Conservation (phyloP, 2,329 filamentous ascomycete species). For the Scorias spongiosa region DNA sequence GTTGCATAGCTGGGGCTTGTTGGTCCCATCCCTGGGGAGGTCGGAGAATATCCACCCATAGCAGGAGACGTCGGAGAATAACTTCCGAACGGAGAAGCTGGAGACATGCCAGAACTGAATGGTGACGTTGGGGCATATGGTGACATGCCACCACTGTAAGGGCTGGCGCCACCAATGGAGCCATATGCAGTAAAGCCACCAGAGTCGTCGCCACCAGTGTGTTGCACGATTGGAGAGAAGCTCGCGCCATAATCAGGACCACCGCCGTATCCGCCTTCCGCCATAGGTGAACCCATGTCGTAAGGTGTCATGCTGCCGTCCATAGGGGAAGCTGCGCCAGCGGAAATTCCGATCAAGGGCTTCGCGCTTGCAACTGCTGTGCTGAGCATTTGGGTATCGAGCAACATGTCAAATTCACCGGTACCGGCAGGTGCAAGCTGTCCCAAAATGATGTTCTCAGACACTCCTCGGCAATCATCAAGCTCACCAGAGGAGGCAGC, state of each 20-base stretch:
- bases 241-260: constrained; percentile 46
- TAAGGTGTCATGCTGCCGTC: constrained; percentile 84
- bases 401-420: constrained; percentile 82
- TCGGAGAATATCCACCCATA: constrained; percentile 16
- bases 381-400: constrained; percentile 91
- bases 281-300: constrained; percentile 52
- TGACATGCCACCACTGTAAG: constrained; percentile 46
- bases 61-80: constrained; percentile 16
- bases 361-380: constrained; percentile 65
- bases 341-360: constrained; percentile 54
- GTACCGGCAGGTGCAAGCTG: constrained; percentile 96
- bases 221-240: constrained; percentile 60
- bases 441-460: constrained; percentile 96
- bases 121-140: constrained; percentile 26
- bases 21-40: constrained; percentile 30
- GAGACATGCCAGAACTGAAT: constrained; percentile 44
- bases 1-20: constrained; percentile 41
- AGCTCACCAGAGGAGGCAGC: constrained; percentile 88
- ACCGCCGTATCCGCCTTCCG: constrained; percentile 45
- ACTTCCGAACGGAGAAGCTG: constrained; percentile 47
- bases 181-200: constrained; percentile 52
- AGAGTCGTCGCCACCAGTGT: constrained; percentile 43
- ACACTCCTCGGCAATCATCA: constrained; percentile 94
- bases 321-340: constrained; percentile 53
- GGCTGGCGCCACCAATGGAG: constrained; percentile 47